phyloP scores from a whole-genome alignment of 495 filamentous ascomycete species.

The Niebla homalea region DNA sequence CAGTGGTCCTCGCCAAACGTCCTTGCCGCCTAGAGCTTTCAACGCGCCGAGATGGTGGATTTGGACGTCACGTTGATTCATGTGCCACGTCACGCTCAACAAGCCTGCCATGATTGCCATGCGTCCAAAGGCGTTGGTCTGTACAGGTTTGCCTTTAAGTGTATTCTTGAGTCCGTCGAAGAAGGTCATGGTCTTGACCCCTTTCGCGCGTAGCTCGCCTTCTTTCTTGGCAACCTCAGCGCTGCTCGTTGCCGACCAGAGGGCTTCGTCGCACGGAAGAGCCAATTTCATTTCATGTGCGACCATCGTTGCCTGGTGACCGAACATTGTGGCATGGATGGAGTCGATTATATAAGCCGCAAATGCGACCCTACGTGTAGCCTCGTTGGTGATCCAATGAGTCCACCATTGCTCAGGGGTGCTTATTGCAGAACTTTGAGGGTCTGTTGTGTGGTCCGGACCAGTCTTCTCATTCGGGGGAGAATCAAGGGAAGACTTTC shows the following conservation, averaged over 20 bases:
- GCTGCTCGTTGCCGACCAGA: conserved; percentile 87
- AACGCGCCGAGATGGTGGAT: conserved; percentile 71
- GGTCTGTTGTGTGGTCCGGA: conserved; percentile 34
- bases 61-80: conserved; percentile 94
- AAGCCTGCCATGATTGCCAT: conserved; percentile 91
- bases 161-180: conserved; percentile 86
- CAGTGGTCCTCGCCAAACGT: conserved; percentile 83
- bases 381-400: conserved; percentile 90
- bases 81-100: conserved; percentile 90
- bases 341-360: conserved; percentile 93
- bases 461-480: conserved; percentile 59
- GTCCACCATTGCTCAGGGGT: conserved; percentile 89
- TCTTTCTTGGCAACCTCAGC: conserved; percentile 83
- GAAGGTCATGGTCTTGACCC: conserved; percentile 77
- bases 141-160: conserved; percentile 71
- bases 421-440: conserved; percentile 45
- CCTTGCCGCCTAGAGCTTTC: conserved; percentile 72
- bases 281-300: conserved; percentile 90
- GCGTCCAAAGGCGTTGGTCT: conserved; percentile 90
- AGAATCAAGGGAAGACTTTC: conserved; percentile 75
- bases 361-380: conserved; percentile 81
- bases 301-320: conserved; percentile 93
- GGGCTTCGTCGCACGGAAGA: conserved; percentile 80
- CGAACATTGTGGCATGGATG: conserved; percentile 96
- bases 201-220: conserved; percentile 64